Base-by-base conservation (phyloP, 2,329 filamentous ascomycete genomes). In the Fusarium irregulare region DNA sequence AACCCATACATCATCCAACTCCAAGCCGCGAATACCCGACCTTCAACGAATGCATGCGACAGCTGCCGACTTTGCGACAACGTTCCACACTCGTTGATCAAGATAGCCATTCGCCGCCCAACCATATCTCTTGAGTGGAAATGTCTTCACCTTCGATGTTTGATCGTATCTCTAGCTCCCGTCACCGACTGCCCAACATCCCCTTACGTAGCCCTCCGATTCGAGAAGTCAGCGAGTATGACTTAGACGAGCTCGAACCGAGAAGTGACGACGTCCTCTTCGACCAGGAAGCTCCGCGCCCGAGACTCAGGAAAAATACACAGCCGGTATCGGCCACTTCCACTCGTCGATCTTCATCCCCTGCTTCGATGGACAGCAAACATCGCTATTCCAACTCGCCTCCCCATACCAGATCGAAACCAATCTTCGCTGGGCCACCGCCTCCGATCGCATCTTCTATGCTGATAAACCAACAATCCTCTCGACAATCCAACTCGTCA, bases 401-500 rank as follows among this genome's bases (percentile, higher is more conserved):
- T 12, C 78, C 79, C 8, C 79, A 78, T 56, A 66, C 64, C 23
- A 79, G 75, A 50, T 70, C 70, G 11, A 79, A 74, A 14, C 64
- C 77, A 5, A 78, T 86, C 46, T 87, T 87, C 60, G 73, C 78
- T 4, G 84, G 84, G 2, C 85, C 85, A 1, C 85, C 85, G 1
- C 84, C 85, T 1, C 85, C 85, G 6, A 87, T 87, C 59, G 80
- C 83, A 8, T 86, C 85, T 0, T 77, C 80, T 5, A 61, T 83
- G 21, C 56, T 83, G 4, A 71, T 69, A n/a, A 69, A 62, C 51
- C 68, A 71, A 9, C 56, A 56, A 13, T 25, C 53, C 2, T 54
- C 68, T 12, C 46, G 51, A 16, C 55, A 59, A 8, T 64, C 66
- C 14, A 27, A 23, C 4, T 63, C 57, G 8, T 62, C 68, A 21